Conservation (phyloP, 2,329 filamentous ascomycete genomes). For the Arthrobotrys entomopaga region DNA sequence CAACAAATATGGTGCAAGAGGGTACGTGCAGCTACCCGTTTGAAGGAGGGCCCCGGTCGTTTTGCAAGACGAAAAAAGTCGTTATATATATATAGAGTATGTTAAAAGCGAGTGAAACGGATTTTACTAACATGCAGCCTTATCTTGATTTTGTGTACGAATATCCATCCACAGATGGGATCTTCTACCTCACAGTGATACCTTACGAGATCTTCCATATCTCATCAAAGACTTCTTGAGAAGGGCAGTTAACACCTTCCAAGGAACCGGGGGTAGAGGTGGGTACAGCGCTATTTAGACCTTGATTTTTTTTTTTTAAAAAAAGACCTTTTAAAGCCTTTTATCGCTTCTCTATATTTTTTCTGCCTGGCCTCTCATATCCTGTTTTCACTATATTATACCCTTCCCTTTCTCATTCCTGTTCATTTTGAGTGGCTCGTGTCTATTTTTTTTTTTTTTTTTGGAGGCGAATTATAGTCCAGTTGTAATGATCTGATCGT, state of each 20-base stretch:
- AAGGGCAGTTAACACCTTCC: slow-evolving; percentile 81
- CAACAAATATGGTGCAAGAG: slow-evolving; percentile 91
- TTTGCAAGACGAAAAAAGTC: slow-evolving; percentile 19
- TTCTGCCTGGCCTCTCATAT: slow-evolving; percentile 15
- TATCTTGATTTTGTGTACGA: slow-evolving; percentile 40
- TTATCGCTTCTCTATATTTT: slow-evolving; percentile 14
- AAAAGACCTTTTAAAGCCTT: not conserved
- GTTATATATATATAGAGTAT: slow-evolving; percentile 51
- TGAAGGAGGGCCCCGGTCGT: slow-evolving; percentile 41
- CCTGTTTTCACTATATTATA: slow-evolving; percentile 27
- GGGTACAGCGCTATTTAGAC: slow-evolving; percentile 91
- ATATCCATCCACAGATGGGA: slow-evolving; percentile 74
- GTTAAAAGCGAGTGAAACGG: slow-evolving; percentile 33
- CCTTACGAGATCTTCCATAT: slow-evolving; percentile 90
- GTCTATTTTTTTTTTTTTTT: slow-evolving; percentile 36
- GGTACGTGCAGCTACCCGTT: slow-evolving; percentile 57
- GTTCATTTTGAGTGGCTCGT: slow-evolving; percentile 40
- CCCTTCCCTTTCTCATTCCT: slow-evolving; percentile 31
- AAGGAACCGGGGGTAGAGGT: slow-evolving; percentile 79
- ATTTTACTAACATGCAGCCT: slow-evolving; percentile 55
- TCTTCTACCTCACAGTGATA: slow-evolving; percentile 88
- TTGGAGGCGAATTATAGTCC: slow-evolving; percentile 49
- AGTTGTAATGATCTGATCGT: slow-evolving; percentile 55
- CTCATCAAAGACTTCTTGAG: slow-evolving; percentile 87
- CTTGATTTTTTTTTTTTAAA: slow-evolving; percentile 21